A percentile compares a stretch with the other conserved stretches of the same genome.
phyloP scores from a whole-genome alignment of 2,329 filamentous ascomycete genomes.

The Aspergillus ochraceoroseus region DNA sequence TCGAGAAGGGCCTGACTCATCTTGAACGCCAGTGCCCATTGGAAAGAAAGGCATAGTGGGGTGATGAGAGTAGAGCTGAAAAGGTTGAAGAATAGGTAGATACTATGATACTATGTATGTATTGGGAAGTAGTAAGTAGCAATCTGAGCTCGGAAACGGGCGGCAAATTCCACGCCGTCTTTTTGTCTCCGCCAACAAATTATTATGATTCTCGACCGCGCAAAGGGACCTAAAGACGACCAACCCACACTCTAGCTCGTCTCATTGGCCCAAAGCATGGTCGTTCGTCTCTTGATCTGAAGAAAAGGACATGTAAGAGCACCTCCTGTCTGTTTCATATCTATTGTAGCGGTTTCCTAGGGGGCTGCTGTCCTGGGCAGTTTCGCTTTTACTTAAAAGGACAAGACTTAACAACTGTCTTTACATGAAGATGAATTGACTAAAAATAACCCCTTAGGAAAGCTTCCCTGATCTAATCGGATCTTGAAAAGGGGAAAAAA shows the following conservation, averaged over 20 bases:
- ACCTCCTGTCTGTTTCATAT: constrained; percentile 15
- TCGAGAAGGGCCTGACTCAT: constrained; percentile 11
- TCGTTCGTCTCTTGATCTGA: constrained; percentile 13
- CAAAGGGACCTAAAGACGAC: neutral
- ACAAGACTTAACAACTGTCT: neutral
- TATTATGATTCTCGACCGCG: neutral
- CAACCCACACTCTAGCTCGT: neutral
- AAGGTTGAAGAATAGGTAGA: constrained; percentile 6
- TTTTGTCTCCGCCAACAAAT: too few species aligned
- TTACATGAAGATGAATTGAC: constrained; percentile 1
- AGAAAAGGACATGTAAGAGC: constrained; percentile 18
- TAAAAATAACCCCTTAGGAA: constrained; percentile 7
- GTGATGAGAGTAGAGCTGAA: neutral
- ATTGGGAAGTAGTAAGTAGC: too few species aligned
- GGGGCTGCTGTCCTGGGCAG: too few species aligned
- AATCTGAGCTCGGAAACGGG: neutral
- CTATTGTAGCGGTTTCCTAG: constrained; percentile 2
- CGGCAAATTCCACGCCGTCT: too few species aligned
- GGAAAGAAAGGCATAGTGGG: constrained; percentile 38
- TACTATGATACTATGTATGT: too few species aligned
- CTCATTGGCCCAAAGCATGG: constrained; percentile 15
- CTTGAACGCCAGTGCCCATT: constrained; percentile 28
- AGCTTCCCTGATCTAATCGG: constrained; percentile 3
- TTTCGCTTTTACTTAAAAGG: too few species aligned
- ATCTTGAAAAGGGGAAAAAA: too few species aligned